phyloP scores from a whole-genome alignment of 495 filamentous ascomycete species.

The Talaromyces stipitatus region DNA sequence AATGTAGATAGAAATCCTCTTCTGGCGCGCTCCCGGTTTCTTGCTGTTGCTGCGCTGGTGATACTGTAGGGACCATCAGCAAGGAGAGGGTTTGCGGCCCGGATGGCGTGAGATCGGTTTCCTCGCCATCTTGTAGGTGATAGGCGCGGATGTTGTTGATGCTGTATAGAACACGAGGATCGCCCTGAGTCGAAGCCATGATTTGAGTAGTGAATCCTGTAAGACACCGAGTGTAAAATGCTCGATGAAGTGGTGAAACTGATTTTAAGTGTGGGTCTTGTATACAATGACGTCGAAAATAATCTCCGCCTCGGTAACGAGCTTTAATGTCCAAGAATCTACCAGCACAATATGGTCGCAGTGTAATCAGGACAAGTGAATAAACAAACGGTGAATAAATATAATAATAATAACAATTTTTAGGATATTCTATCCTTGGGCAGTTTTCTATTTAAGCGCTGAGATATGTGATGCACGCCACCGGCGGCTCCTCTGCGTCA shows the following conservation, averaged over 20 bases:
- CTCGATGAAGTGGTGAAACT: background rate
- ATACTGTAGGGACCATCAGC: conserved; percentile 85
- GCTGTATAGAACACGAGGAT: conserved; percentile 76
- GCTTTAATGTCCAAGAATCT: background rate
- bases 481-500: background rate
- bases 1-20: conserved; percentile 92
- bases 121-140: conserved; percentile 81
- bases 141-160: conserved; percentile 79
- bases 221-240: background rate
- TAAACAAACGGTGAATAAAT: too few species aligned
- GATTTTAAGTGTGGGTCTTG: background rate
- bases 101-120: conserved; percentile 71
- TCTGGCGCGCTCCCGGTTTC: conserved; percentile 49
- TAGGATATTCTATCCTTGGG: background rate
- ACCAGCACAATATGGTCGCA: background rate
- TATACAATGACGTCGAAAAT: background rate
- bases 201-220: background rate
- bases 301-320: background rate
- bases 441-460: background rate
- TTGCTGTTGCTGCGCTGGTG: conserved; percentile 57
- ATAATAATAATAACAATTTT: background rate
- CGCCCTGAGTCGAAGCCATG: conserved; percentile 29
- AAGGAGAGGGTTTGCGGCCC: conserved; percentile 84
- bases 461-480: background rate
- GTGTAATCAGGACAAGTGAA: background rate